These are phyloP conservation scores for Gastrolobium villosum DNA, from an alignment of 306 rosid species.

Conservation along the genomic window DNA sequence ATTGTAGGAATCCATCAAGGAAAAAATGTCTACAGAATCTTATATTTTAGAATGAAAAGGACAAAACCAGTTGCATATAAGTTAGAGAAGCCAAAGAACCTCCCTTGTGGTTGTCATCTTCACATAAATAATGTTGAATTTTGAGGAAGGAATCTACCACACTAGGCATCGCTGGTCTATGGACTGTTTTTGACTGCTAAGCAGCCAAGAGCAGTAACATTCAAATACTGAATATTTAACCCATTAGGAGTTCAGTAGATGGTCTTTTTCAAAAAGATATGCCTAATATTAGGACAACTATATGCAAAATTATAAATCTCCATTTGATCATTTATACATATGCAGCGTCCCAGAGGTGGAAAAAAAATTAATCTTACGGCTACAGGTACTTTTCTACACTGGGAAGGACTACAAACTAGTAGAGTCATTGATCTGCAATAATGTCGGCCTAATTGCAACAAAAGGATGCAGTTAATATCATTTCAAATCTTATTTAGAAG, in stretches of 20 bases:
- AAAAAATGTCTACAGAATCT: constrained; percentile 9
- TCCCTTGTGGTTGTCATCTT: constrained; percentile 5
- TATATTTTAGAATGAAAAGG: constrained; percentile 18
- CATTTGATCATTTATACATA: constrained; percentile 13
- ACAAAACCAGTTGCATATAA: constrained; percentile 24
- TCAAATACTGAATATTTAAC: constrained; percentile 24
- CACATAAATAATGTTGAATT: constrained; percentile 14
- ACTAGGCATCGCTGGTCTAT: constrained; percentile 16
- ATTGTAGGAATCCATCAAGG: constrained; percentile 33
- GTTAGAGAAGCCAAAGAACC: constrained; percentile 32
- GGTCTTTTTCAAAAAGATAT: not conserved
- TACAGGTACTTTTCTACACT: not conserved
- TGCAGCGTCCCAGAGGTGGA: not conserved
- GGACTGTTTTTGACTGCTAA: constrained; percentile 21
- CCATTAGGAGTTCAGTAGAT: constrained; percentile 22
- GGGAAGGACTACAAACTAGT: constrained; percentile 37
- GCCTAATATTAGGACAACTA: constrained; percentile 1
- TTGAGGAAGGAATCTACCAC: constrained; percentile 31
- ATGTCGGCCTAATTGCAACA: constrained; percentile 27
- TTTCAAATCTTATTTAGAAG: constrained; percentile 23
- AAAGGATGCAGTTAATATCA: constrained; percentile 16
- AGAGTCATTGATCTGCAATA: constrained; percentile 4
- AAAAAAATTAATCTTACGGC: constrained; percentile 15
- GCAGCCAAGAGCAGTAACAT: constrained; percentile 11
- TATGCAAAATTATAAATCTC: not conserved